Percentiles rank a stretch among this genome's conserved stretches.
phyloP scores from a whole-genome alignment of 2,329 filamentous ascomycete species.

The Pyrenophora seminiperda region DNA sequence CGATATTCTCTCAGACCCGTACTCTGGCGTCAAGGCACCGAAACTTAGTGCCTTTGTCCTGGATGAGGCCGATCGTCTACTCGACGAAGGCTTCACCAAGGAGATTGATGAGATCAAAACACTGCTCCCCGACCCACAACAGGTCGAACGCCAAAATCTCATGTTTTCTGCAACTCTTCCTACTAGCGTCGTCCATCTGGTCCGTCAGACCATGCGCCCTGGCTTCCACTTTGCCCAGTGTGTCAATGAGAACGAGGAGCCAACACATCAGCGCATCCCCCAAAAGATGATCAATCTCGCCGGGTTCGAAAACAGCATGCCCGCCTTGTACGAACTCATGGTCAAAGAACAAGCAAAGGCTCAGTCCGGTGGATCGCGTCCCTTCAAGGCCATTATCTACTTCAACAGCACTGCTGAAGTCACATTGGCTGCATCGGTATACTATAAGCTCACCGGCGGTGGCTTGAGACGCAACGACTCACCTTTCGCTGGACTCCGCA shows the following conservation, averaged over 20 bases:
- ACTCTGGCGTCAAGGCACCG: constrained; percentile 67
- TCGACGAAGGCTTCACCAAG: constrained; percentile 62
- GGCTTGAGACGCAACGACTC: constrained; percentile 38
- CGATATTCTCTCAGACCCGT: constrained; percentile 74
- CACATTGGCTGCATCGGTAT: constrained; percentile 65
- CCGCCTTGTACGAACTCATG: constrained; percentile 77
- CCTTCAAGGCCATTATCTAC: constrained; percentile 97
- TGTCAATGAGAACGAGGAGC: constrained; percentile 78
- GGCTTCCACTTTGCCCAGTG: constrained; percentile 90
- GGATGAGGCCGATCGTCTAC: constrained; percentile 70
- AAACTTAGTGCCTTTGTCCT: constrained; percentile 65
- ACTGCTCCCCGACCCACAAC: constrained; percentile 64
- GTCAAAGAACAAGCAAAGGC: constrained; percentile 61
- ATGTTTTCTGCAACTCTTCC: constrained; percentile 96
- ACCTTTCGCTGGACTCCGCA: constrained; percentile 43
- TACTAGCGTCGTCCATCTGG: constrained; percentile 77
- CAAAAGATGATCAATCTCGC: constrained; percentile 73
- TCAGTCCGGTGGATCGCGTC: constrained; percentile 52
- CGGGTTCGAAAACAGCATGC: constrained; percentile 76
- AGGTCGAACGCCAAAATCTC: constrained; percentile 81
- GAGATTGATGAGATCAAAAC: constrained; percentile 56
- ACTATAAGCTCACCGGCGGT: constrained; percentile 55
- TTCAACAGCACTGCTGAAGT: constrained; percentile 80
- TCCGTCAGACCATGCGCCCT: constrained; percentile 76
- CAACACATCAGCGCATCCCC: constrained; percentile 83